Evolutionary conservation across 495 filamentous ascomycete species (phyloP).

Genomic region (Hyaloscypha variabilis): DNA sequence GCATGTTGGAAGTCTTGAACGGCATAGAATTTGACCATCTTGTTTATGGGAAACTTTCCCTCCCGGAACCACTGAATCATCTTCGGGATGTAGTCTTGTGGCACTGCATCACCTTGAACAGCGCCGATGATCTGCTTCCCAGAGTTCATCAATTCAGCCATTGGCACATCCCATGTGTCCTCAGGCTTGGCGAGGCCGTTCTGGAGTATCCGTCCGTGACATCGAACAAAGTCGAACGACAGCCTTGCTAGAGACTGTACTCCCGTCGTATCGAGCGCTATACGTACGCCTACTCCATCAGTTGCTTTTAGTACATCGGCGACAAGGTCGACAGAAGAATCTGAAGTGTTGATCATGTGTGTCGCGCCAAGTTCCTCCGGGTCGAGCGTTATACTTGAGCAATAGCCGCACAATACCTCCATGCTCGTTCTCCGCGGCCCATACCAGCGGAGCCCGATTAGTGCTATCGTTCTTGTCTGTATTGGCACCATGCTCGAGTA

Average conservation of each 20-base stretch:
- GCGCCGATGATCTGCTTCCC: background rate
- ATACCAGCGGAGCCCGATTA: no score
- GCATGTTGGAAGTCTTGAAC: background rate
- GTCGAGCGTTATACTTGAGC: no score
- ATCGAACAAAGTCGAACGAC: background rate
- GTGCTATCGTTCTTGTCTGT: no score
- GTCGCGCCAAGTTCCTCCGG: background rate
- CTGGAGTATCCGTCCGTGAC: background rate
- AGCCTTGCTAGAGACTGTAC: background rate
- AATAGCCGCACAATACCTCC: no score
- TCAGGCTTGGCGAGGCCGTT: background rate
- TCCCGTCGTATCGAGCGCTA: background rate
- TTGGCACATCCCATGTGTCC: background rate
- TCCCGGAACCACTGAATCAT: background rate
- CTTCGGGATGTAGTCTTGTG: background rate
- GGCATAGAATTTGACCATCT: background rate
- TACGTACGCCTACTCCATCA: background rate
- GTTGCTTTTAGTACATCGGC: background rate
- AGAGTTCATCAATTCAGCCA: background rate
- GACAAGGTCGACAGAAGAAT: background rate
- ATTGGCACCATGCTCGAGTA: no score
- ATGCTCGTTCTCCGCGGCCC: no score
- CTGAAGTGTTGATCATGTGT: background rate
- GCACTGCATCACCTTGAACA: background rate
- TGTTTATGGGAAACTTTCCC: background rate